Conservation (phyloP, 495 filamentous ascomycete species). For the Letharia columbiana region DNA sequence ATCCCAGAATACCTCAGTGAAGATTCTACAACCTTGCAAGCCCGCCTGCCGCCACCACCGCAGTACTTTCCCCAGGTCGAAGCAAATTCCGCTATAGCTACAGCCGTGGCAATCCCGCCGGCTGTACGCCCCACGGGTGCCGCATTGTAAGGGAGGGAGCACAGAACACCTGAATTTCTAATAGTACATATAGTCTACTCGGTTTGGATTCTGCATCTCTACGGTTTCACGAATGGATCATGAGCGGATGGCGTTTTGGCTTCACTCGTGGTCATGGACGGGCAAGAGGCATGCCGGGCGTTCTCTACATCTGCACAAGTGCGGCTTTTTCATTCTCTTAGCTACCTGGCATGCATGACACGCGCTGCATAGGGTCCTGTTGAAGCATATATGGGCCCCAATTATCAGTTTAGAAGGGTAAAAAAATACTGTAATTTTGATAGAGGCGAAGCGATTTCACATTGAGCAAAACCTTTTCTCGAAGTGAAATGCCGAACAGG, state of each 20-base stretch:
- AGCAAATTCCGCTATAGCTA: slow-evolving; percentile 4
- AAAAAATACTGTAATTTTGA: background rate
- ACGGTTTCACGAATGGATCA: background rate
- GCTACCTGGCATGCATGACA: slow-evolving; percentile 1
- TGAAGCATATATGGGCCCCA: background rate
- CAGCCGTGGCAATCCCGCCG: slow-evolving; percentile 2
- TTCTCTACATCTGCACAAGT: background rate
- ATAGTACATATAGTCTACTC: background rate
- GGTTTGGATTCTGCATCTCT: background rate
- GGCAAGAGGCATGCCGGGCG: background rate
- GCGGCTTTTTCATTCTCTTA: background rate
- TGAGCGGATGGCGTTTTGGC: slow-evolving; percentile 4
- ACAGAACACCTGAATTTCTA: background rate
- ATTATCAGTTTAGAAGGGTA: background rate
- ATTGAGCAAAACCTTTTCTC: background rate
- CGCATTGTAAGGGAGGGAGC: slow-evolving; percentile 9
- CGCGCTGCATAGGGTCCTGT: background rate
- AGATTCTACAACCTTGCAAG: slow-evolving; percentile 6
- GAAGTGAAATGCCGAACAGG: background rate
- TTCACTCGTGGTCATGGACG: background rate
- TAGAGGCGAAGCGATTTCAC: background rate
- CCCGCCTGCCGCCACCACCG: slow-evolving; percentile 10
- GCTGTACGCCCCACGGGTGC: slow-evolving; percentile 16
- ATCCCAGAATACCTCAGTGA: slow-evolving; percentile 4
- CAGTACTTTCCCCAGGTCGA: slow-evolving; percentile 9